A percentile compares a stretch with the other conserved stretches of the same genome.
phyloP scores from a whole-genome alignment of 495 filamentous ascomycete genomes.

The Penicillium subrubescens region DNA sequence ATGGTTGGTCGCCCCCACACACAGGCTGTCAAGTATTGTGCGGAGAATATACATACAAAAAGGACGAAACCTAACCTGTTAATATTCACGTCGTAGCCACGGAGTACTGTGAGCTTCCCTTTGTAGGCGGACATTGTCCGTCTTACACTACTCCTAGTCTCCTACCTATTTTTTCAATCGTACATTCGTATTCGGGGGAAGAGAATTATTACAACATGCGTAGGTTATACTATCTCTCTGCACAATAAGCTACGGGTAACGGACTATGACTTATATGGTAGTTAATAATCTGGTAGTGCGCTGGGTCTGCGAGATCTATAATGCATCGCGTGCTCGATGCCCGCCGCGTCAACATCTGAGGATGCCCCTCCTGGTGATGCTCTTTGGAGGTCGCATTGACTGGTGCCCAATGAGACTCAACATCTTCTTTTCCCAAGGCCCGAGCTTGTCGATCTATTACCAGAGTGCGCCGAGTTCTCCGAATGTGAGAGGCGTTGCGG shows the following conservation, averaged over 20 bases:
- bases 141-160: no score
- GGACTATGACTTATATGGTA: neutral
- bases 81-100: no score
- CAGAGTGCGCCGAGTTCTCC: slow-evolving; percentile 15
- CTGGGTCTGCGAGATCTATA: slow-evolving; percentile 18
- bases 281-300: no score
- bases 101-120: no score
- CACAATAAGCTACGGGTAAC: neutral
- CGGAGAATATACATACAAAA: no score
- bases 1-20: neutral
- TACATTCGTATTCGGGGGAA: no score
- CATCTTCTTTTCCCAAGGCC: neutral
- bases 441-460: slow-evolving; percentile 26
- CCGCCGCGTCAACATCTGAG: slow-evolving; percentile 25
- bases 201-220: no score
- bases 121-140: no score
- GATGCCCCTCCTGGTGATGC: slow-evolving; percentile 9
- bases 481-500: slow-evolving; percentile 13
- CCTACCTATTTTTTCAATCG: no score
- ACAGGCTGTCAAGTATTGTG: no score
- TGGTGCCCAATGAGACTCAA: slow-evolving; percentile 15
- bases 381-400: slow-evolving; percentile 6
- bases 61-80: no score
- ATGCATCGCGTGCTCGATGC: slow-evolving; percentile 21
- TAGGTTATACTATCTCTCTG: neutral